Base-by-base conservation (phyloP, 495 filamentous ascomycete species). In the Annulohypoxylon bovei region DNA sequence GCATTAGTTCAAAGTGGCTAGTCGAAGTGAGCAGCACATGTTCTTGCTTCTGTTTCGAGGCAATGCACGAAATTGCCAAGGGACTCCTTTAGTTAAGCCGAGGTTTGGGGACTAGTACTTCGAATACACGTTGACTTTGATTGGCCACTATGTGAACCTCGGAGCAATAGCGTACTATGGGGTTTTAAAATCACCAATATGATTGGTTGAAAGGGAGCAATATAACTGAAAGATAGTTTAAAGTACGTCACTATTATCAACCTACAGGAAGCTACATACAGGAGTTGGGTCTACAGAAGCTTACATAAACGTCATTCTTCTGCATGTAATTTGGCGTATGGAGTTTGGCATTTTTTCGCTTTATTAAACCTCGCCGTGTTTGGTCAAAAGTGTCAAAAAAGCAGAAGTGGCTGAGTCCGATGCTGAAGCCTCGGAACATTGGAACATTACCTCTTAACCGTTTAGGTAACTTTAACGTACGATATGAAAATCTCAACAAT, bases 21-120 rank as follows among this genome's bases (percentile, higher is more conserved):
- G 23, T 56, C 18, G n/a, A 18, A 39, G 12, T 39, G 32, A 35
- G 53, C 52, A 35, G 56, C 57, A 62, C 65, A 68, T 68, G 65
- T 68, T 40, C 40, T 55, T 5, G 6, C 18, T 27, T 37, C 32
- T 56, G 16, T 55, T 56, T 56, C 20, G 16, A 50, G 30, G 18
- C 3, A 25, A 46, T 61, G 57, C 57, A 61, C 37, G 39, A 61
- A 55, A 62, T 54, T 56, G 33, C 44, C n/a, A 60, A 39, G 14
- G n/a, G 23, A 33, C 59, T 42, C 18, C 25, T 49, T 16, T 54
- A 56, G 22, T n/a, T 25, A 35, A 60, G 64, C 64, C 64, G 64
- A 67, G 64, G 64, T 53, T 33, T 67, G 47, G 42, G 35, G n/a
- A n/a, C n/a, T 18, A 2, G 12, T 16, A 52, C 22, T 32, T 50